These are phyloP conservation scores for Metschnikowia colocasiae DNA, from an alignment of 805 yeast genomes.

Conservation along the genomic window DNA sequence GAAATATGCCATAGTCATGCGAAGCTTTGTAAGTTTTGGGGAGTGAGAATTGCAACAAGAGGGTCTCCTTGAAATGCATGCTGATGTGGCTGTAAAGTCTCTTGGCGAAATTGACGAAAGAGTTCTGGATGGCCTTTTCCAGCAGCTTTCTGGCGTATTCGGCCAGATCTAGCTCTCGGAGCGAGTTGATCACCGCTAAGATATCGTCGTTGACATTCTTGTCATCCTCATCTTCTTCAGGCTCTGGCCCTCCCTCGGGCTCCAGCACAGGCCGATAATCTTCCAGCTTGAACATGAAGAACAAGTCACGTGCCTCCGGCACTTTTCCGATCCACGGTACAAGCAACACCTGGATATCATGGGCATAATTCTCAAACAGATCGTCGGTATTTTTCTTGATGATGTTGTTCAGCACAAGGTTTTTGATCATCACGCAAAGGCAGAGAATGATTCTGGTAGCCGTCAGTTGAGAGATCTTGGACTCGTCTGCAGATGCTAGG, in stretches of 20 bases:
- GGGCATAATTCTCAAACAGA: slow-evolving; percentile 47
- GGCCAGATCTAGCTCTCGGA: slow-evolving; percentile 5
- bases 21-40: slow-evolving; percentile 3
- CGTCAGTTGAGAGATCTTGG: slow-evolving; percentile 9
- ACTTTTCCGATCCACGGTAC: slow-evolving; percentile 61
- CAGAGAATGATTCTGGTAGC: slow-evolving; percentile 42
- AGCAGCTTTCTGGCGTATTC: slow-evolving; percentile 4
- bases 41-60: background rate
- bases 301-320: slow-evolving; percentile 61
- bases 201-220: background rate
- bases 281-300: slow-evolving; percentile 34
- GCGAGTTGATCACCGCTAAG: slow-evolving; percentile 6
- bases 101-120: slow-evolving; percentile 11
- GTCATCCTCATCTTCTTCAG: background rate
- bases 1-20: slow-evolving; percentile 25
- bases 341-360: slow-evolving; percentile 57
- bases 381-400: slow-evolving; percentile 34
- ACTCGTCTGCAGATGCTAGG: slow-evolving; percentile 31
- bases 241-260: background rate
- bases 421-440: slow-evolving; percentile 60
- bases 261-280: slow-evolving; percentile 7
- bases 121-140: slow-evolving; percentile 8
- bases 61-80: slow-evolving; percentile 8
- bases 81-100: slow-evolving; percentile 11
- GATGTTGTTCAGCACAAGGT: slow-evolving; percentile 44